These are phyloP conservation scores for Saccharata proteae DNA, from an alignment of 2,329 filamentous ascomycete genomes.

Conservation along the genomic window DNA sequence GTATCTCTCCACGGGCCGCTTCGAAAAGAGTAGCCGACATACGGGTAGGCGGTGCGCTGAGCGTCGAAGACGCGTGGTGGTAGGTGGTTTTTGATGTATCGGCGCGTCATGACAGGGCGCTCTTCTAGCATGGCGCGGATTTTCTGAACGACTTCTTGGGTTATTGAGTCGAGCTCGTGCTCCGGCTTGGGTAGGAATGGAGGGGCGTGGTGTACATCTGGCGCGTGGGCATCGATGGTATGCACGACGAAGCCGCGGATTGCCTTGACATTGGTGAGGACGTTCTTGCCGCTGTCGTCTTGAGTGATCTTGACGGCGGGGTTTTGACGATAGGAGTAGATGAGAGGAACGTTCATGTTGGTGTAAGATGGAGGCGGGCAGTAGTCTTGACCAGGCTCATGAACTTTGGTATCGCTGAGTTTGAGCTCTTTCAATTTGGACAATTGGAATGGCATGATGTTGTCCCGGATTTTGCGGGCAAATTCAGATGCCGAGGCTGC, in stretches of 20 bases:
- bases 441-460: constrained; percentile 57
- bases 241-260: constrained; percentile 43
- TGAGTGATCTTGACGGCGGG: constrained; percentile 55
- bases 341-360: constrained; percentile 61
- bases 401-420: constrained; percentile 20
- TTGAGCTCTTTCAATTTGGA: constrained; percentile 52
- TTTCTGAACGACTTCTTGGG: constrained; percentile 52
- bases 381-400: constrained; percentile 56
- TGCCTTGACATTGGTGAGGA: constrained; percentile 32
- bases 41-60: constrained; percentile 66
- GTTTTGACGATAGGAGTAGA: constrained; percentile 72
- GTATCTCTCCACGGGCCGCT: constrained; percentile 87
- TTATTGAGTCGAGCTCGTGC: constrained; percentile 39
- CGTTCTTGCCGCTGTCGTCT: constrained; percentile 35
- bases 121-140: constrained; percentile 55
- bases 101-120: constrained; percentile 76
- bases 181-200: constrained; percentile 44
- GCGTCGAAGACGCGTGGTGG: constrained; percentile 38
- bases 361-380: constrained; percentile 72
- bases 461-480: constrained; percentile 57
- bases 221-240: constrained; percentile 49
- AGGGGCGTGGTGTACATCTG: constrained; percentile 47
- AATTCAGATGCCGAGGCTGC: constrained; percentile 57
- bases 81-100: constrained; percentile 66
- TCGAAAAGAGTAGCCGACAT: constrained; percentile 83